Percentiles rank a stretch among this genome's conserved stretches.
phyloP scores from a whole-genome alignment of 768 basidiomycete genomes.

The Agrocybe pediades region DNA sequence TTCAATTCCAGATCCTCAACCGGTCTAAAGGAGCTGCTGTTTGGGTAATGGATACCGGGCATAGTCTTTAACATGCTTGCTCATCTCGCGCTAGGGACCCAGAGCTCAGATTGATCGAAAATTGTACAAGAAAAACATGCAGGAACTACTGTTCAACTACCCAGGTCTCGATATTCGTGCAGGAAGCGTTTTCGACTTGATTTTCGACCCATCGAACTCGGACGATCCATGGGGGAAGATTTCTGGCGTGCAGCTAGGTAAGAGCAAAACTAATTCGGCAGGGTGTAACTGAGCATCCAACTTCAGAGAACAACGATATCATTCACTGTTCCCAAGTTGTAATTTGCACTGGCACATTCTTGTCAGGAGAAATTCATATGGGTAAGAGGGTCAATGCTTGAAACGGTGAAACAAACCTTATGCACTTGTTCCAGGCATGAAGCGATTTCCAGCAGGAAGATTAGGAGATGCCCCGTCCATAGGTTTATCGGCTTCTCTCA shows the following conservation, averaged over 20 bases:
- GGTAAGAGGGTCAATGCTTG: conserved; percentile 40
- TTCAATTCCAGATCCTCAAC: conserved; percentile 88
- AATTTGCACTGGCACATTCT: conserved; percentile 89
- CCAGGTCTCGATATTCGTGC: conserved; percentile 69
- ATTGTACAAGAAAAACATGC: conserved; percentile 84
- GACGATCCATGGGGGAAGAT: conserved; percentile 52
- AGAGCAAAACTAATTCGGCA: conserved; percentile 4
- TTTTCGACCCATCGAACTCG: conserved; percentile 54
- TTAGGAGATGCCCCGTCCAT: conserved; percentile 70
- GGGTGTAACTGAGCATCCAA: background rate
- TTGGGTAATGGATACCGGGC: conserved; percentile 57
- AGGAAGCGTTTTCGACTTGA: conserved; percentile 78
- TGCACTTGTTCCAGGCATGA: conserved; percentile 50
- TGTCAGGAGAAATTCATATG: conserved; percentile 90
- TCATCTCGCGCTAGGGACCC: conserved; percentile 58
- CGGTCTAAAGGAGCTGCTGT: conserved; percentile 86
- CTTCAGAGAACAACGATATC: conserved; percentile 71
- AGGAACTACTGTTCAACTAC: conserved; percentile 63
- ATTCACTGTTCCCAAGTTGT: conserved; percentile 82
- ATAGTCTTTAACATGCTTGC: background rate
- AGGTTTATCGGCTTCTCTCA: conserved; percentile 77
- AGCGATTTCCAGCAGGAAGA: conserved; percentile 77
- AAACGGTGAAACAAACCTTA: background rate
- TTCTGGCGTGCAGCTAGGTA: conserved; percentile 70
- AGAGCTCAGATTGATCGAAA: conserved; percentile 88